These are phyloP conservation scores for Carex scoparia DNA, from an alignment of 176 grass and related monocot species.

Conservation along the genomic window DNA sequence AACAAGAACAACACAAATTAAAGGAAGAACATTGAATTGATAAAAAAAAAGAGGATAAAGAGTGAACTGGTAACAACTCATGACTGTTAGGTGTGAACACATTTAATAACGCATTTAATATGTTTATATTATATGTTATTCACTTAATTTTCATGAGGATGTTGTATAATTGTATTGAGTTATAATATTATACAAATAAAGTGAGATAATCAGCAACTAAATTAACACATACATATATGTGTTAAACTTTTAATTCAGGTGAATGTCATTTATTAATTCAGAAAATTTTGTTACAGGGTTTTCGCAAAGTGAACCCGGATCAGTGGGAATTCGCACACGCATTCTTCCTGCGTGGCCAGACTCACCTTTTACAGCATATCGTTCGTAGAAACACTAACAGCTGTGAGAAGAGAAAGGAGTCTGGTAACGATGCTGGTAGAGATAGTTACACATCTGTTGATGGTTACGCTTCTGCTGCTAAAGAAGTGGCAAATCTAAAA, in stretches of 20 bases:
- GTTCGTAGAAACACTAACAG: constrained; percentile 36
- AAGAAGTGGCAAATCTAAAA: constrained; percentile 68
- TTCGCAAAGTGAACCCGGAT: constrained; percentile 78
- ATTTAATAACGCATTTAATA: background rate
- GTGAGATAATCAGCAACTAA: background rate
- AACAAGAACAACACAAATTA: background rate
- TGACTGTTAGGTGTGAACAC: background rate
- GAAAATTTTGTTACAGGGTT: constrained; percentile 38
- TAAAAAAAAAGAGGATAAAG: background rate
- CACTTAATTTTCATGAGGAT: background rate
- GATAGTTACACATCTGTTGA: constrained; percentile 27
- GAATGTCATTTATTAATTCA: background rate
- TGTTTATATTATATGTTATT: background rate
- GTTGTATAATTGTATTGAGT: background rate
- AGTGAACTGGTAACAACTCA: background rate
- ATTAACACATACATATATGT: background rate
- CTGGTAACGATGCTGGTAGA: background rate
- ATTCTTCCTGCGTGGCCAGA: constrained; percentile 65
- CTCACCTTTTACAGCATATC: constrained; percentile 52
- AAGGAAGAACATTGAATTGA: background rate
- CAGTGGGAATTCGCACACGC: constrained; percentile 73
- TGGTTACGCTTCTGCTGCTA: constrained; percentile 36
- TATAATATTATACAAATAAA: background rate
- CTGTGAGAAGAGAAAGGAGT: constrained; percentile 31
- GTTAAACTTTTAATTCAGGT: background rate